A percentile compares a stretch with the other conserved stretches of the same genome.
Conservation (phyloP, 2,329 filamentous ascomycete genomes). For the Paramyrothecium roridum region DNA sequence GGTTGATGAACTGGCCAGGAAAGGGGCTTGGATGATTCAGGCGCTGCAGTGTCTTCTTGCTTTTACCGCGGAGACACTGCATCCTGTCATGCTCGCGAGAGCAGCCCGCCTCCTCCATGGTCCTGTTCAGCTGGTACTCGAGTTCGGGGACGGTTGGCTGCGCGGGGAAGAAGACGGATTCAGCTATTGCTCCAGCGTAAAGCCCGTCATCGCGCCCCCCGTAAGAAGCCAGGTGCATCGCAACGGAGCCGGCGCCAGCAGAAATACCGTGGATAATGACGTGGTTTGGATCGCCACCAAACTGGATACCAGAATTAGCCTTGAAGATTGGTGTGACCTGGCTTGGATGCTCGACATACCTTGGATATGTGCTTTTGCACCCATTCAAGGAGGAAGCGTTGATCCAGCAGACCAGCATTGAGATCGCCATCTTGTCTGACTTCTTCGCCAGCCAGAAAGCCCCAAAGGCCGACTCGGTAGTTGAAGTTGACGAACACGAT, state of each 20-base stretch:
- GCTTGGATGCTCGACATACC: slow-evolving; percentile 19
- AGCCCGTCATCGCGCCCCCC: slow-evolving; percentile 40
- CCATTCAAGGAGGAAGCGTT: slow-evolving; percentile 59
- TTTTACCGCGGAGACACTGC: slow-evolving; percentile 37
- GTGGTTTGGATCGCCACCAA: slow-evolving; percentile 56
- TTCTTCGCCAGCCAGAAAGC: slow-evolving; percentile 58
- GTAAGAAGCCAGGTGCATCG: slow-evolving; percentile 47
- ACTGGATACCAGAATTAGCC: slow-evolving; percentile 24
- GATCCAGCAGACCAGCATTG: slow-evolving; percentile 63
- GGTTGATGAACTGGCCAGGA: slow-evolving; percentile 26
- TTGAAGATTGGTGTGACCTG: not conserved
- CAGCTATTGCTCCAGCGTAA: slow-evolving; percentile 42
- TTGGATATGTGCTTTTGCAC: slow-evolving; percentile 54
- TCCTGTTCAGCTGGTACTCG: slow-evolving; percentile 44
- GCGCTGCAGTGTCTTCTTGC: slow-evolving; percentile 31
- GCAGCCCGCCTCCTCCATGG: slow-evolving; percentile 33
- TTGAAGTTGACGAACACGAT: slow-evolving; percentile 60
- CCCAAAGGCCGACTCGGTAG: slow-evolving; percentile 60
- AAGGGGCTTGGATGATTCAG: slow-evolving; percentile 38
- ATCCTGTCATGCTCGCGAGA: slow-evolving; percentile 25
- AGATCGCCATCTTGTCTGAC: slow-evolving; percentile 53
- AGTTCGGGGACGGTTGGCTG: slow-evolving; percentile 40
- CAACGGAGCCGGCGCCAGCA: slow-evolving; percentile 57
- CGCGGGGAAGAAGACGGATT: slow-evolving; percentile 48
- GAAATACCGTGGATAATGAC: slow-evolving; percentile 62